Base-by-base conservation (phyloP, 2,329 filamentous ascomycete genomes). In the Lasiodiplodia gonubiensis region DNA sequence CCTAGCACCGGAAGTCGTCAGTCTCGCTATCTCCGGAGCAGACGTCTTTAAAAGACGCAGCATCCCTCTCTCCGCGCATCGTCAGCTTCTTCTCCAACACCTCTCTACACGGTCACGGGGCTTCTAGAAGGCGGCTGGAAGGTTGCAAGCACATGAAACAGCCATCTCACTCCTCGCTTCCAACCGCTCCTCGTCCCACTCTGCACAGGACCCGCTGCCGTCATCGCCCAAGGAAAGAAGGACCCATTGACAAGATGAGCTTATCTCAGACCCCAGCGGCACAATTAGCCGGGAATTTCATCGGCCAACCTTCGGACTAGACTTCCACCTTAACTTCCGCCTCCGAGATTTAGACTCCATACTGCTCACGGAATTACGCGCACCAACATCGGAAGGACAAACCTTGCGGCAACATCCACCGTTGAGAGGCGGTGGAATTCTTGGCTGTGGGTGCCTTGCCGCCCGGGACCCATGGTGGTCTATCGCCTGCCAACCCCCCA, bases 391-490 rank as follows among this genome's bases (percentile, higher is more conserved):
- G 53, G 30, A 39, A 12, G 11, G 16, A 55, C 6, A 16, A 59
- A 59, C 35, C 21, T 35, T 8, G 10, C 54, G 54, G 23, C 14
- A 37, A 6, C 55, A 42, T 37, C 37, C 37, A 59, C 11, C 14
- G n/a, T 25, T 16, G 55, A 59, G 39, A 27, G 39, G 55, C 55
- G 57, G 57, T 59, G 55, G 55, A 21, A 33, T 33, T 21, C 55
- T 59, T 59, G 55, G 55, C 55, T 37, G 55, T 42, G 57, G 57
- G 18, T 48, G 57, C 39, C 57, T 60, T 42, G n/a, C n/a, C 25
- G 57, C 57, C 35, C 57, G 57, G 57, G 57, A 48, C 57, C 11
- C 35, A 60, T 60, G 57, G 57, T 49, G 57, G 25, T 49, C 57
- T 25, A 60, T 42, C 35, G 23, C 57, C 21, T 3, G 2, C 4